Conservation (phyloP, 345 rosid genomes). For the Bruguiera sexangula region DNA sequence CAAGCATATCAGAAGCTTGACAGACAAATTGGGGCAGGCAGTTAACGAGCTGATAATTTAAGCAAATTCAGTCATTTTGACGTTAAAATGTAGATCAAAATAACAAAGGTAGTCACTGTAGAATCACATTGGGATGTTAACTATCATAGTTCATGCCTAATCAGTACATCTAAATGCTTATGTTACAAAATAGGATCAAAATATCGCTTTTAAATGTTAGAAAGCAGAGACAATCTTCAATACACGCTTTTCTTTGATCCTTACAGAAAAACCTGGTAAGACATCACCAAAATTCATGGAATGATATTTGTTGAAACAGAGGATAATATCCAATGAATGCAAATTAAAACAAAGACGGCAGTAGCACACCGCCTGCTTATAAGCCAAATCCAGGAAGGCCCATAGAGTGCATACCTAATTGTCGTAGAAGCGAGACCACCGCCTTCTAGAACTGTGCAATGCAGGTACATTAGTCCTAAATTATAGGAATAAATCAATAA, state of each 20-base stretch:
- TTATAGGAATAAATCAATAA: neutral
- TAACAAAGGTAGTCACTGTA: constrained; percentile 9
- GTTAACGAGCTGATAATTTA: neutral
- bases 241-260: constrained; percentile 8
- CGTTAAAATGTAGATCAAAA: neutral
- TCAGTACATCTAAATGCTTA: constrained; percentile 20
- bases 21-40: neutral
- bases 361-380: neutral
- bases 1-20: neutral
- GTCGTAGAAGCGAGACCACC: constrained; percentile 69
- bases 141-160: constrained; percentile 17
- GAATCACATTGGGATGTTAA: constrained; percentile 8
- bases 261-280: neutral
- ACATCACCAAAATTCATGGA: neutral
- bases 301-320: neutral
- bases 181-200: constrained; percentile 18
- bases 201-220: constrained; percentile 22
- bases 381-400: neutral
- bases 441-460: constrained; percentile 65
- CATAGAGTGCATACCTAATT: constrained; percentile 40
- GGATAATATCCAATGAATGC: neutral
- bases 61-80: constrained; percentile 2
- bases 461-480: constrained; percentile 14
- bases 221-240: constrained; percentile 15
- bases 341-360: neutral